phyloP scores from a whole-genome alignment of 164 flowering plant genomes.

The Stephania japonica region DNA sequence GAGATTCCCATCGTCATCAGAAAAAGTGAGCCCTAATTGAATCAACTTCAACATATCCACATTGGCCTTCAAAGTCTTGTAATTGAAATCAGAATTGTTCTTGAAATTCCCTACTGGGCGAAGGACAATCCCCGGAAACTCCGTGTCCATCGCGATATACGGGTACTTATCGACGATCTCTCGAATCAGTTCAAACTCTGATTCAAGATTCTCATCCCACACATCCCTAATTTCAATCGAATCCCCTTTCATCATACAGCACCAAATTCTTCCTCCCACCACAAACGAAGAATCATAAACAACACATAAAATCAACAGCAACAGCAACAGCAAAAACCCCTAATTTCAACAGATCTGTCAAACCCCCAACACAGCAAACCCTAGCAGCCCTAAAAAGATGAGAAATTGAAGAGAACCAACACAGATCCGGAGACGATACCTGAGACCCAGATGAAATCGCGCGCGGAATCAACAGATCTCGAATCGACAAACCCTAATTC shows the following conservation, averaged over 20 bases:
- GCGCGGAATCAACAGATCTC: background rate
- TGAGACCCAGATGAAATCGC: background rate
- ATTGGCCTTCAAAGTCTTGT: conserved; percentile 36
- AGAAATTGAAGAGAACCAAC: background rate
- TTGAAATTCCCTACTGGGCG: conserved; percentile 31
- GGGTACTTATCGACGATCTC: conserved; percentile 44
- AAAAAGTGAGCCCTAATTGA: conserved; percentile 48
- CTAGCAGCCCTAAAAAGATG: background rate
- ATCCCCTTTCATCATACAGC: conserved; percentile 24
- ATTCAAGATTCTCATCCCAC: conserved; percentile 39
- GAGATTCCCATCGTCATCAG: conserved; percentile 40
- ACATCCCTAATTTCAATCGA: conserved; percentile 44
- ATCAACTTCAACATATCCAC: conserved; percentile 41
- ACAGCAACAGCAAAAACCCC: background rate
- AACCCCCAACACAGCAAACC: background rate
- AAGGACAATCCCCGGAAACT: conserved; percentile 38
- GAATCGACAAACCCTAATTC: background rate
- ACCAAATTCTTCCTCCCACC: conserved; percentile 22
- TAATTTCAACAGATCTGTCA: background rate
- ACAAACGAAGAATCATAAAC: background rate
- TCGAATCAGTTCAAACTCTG: conserved; percentile 35
- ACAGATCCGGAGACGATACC: background rate
- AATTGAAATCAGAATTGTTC: conserved; percentile 27
- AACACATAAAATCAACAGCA: background rate
- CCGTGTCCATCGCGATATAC: conserved; percentile 47